Percentiles rank a stretch among this genome's conserved stretches.
phyloP scores from a whole-genome alignment of 106 monocot genomes.

The Allium cepa region DNA sequence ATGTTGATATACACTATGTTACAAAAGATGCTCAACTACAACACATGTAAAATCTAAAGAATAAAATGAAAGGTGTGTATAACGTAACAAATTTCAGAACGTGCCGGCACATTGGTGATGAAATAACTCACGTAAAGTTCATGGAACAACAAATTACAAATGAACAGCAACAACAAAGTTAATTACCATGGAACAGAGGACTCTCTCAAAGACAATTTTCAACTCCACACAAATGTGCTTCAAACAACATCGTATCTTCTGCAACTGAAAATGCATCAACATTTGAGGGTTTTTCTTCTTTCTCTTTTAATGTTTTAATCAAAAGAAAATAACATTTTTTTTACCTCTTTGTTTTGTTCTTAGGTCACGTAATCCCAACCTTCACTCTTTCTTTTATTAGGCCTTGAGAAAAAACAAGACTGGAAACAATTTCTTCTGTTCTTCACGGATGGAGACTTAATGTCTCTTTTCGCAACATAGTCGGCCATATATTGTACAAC shows the following conservation, averaged over 20 bases:
- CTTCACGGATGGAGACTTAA: slow-evolving; percentile 25
- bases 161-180: slow-evolving; percentile 13
- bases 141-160: slow-evolving; percentile 6
- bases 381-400: slow-evolving; percentile 47
- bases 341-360: slow-evolving; percentile 5
- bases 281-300: background rate
- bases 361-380: slow-evolving; percentile 20
- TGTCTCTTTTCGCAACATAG: slow-evolving; percentile 32
- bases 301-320: background rate
- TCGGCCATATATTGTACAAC: slow-evolving; percentile 65
- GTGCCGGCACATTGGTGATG: background rate
- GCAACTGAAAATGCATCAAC: background rate
- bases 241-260: background rate
- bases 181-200: slow-evolving; percentile 2
- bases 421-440: slow-evolving; percentile 43
- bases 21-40: slow-evolving; percentile 15
- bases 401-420: slow-evolving; percentile 58
- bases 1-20: slow-evolving; percentile 2
- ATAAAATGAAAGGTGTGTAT: background rate
- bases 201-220: background rate
- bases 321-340: background rate
- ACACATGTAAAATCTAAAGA: slow-evolving; percentile 1
- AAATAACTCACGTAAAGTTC: slow-evolving; percentile 9
- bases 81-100: slow-evolving; percentile 2
- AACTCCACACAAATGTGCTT: background rate